phyloP scores from a whole-genome alignment of 140 eudicot species.

The Bidens hawaiensis region DNA sequence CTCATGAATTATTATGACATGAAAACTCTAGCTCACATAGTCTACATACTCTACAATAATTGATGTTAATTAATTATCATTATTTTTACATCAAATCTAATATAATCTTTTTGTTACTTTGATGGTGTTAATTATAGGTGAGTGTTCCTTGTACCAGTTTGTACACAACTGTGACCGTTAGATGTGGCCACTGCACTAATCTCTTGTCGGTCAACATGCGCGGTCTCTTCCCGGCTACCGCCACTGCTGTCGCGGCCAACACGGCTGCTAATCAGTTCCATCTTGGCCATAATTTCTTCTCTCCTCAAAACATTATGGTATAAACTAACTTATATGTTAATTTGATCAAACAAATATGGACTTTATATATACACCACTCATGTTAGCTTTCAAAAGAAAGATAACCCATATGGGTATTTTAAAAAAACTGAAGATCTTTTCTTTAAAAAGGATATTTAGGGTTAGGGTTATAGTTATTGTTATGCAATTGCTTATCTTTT shows the following conservation, averaged over 20 bases:
- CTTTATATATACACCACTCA: background rate
- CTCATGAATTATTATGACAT: background rate
- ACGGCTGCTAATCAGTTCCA: conserved; percentile 63
- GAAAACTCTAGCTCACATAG: too few relatives aligned
- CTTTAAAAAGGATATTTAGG: conserved; percentile 11
- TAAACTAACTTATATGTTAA: background rate
- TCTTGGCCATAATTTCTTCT: conserved; percentile 65
- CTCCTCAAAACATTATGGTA: conserved; percentile 86
- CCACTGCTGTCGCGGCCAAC: conserved; percentile 5
- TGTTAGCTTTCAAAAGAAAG: conserved; percentile 4
- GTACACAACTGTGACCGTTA: conserved; percentile 79
- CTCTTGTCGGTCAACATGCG: conserved; percentile 78
- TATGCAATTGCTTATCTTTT: conserved; percentile 10
- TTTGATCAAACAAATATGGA: background rate
- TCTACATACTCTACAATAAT: background rate
- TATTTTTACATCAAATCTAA: background rate
- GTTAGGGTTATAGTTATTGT: conserved; percentile 41
- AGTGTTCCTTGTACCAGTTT: conserved; percentile 90
- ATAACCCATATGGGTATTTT: background rate
- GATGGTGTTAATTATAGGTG: conserved; percentile 49
- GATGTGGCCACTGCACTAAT: conserved; percentile 94
- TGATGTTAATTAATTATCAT: background rate
- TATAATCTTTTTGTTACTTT: background rate
- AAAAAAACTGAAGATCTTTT: background rate
- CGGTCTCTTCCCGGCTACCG: conserved; percentile 48